Evolutionary conservation across 2,329 filamentous ascomycete genomes (phyloP).

Genomic region (Blastomyces percursus): DNA sequence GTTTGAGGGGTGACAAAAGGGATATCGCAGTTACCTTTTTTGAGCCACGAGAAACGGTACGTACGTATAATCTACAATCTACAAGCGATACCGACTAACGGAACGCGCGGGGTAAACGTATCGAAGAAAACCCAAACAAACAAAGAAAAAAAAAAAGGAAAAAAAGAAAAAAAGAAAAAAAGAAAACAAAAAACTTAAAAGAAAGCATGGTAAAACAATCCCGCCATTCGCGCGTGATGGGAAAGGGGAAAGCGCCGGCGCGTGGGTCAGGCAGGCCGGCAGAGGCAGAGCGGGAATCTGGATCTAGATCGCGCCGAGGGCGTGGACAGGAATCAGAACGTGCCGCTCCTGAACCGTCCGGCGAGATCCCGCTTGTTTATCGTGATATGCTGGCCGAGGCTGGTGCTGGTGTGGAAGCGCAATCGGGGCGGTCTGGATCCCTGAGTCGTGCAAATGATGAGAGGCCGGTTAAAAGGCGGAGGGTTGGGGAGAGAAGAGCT

Average conservation of each 20-base stretch:
- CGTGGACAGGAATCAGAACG: background rate
- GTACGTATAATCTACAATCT: background rate
- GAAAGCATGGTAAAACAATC: background rate
- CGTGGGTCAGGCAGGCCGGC: background rate
- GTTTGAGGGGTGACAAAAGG: no score
- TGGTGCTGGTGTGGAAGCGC: background rate
- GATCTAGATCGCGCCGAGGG: background rate
- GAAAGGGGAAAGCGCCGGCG: background rate
- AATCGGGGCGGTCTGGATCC: slow-evolving; percentile 1
- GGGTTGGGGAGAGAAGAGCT: slow-evolving; percentile 14
- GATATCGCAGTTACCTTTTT: no score
- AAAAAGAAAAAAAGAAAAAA: background rate
- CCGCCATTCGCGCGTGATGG: background rate
- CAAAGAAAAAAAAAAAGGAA: no score
- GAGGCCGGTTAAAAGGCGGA: slow-evolving; percentile 12
- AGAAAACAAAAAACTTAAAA: no score
- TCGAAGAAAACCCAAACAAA: no score
- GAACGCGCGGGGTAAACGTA: background rate
- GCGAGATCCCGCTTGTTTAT: slow-evolving; percentile 34
- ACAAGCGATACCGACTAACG: background rate
- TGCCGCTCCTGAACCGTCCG: background rate
- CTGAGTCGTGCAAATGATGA: slow-evolving; percentile 1
- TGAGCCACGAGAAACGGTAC: background rate
- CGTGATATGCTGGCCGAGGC: slow-evolving; percentile 36
- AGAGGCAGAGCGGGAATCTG: background rate